These are phyloP conservation scores for Truncatella angustata DNA, from an alignment of 2,329 filamentous ascomycete genomes.

Conservation along the genomic window DNA sequence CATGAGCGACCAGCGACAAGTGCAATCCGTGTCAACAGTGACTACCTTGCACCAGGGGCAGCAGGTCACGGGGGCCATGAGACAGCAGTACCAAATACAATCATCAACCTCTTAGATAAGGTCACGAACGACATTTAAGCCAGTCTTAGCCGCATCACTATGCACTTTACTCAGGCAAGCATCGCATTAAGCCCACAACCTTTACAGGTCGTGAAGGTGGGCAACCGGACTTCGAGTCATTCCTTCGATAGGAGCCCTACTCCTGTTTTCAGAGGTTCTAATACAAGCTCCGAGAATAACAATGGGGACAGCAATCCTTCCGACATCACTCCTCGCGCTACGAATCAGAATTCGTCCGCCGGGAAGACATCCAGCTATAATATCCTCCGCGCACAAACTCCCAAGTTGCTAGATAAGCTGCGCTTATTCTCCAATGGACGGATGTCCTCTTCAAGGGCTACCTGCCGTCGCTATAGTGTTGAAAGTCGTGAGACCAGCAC, in stretches of 20 bases:
- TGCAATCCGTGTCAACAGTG: too few species aligned
- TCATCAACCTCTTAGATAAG: too few species aligned
- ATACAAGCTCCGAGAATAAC: background rate
- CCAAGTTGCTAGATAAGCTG: conserved; percentile 17
- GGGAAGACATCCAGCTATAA: conserved; percentile 19
- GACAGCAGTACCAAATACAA: too few species aligned
- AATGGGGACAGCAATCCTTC: conserved; percentile 2
- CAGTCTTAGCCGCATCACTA: too few species aligned
- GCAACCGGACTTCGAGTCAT: background rate
- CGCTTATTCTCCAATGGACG: conserved; percentile 24
- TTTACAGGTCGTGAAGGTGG: background rate
- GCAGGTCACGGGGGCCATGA: too few species aligned
- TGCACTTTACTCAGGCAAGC: background rate
- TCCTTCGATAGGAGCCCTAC: conserved; percentile 1
- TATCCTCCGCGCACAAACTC: conserved; percentile 14
- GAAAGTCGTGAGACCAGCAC: conserved; percentile 12
- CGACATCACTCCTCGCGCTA: conserved; percentile 14
- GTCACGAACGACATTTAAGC: too few species aligned
- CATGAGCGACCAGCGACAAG: too few species aligned
- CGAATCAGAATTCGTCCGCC: conserved; percentile 5
- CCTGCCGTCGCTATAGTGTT: conserved; percentile 14
- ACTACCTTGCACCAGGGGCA: too few species aligned
- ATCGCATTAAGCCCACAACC: conserved; percentile 1
- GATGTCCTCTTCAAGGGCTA: conserved; percentile 21
- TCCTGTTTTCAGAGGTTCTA: background rate